Evolutionary conservation across 768 basidiomycete species (phyloP), one percentile per base, ranked within the genome.

Genomic region (Lactarius pseudohatsudake): DNA sequence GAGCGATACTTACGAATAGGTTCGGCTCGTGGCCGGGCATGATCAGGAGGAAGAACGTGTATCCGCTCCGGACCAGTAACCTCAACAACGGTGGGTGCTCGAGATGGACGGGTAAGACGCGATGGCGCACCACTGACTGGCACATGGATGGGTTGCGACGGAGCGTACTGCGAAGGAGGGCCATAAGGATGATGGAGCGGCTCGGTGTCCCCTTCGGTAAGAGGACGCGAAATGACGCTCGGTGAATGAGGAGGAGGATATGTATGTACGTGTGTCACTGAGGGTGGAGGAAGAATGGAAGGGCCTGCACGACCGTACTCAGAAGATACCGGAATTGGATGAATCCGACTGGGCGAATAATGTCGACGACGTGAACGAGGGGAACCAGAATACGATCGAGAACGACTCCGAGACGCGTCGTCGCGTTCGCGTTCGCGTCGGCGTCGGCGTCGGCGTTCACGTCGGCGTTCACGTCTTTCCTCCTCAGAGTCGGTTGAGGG

Each of bases 11-110:
- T 56, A 67, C 66, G 53, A 59, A 16, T 13, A n/a, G 61, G 16
- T 59, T 63, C 66, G 15, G 28, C 16, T 22, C 57, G 57, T 55
- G 61, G 57, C 41, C 20, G 38, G 9, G 16, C 47, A 5, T 34
- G 56, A 2, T 32, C 66, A 32, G 62, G 58, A 64, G 58, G 53
- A 45, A 15, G 50, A 36, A 67, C 26, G 5, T 64, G 41, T 10
- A 67, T 67, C 5, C n/a, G 62, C 28, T 67, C 66, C 5, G 66
- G 66, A 32, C 66, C 66, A 26, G 34, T 63, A n/a, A 59, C 66
- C 57, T 67, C 66, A 30, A 67, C 53, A 40, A 67, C 32, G 41
- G 66, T 67, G 43, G 66, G 66, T 34, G 53, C 53, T n/a, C 41
- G 53, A 54, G 61, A 63, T 28, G 61, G 13, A 5, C 65, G 65